Base-by-base conservation (phyloP, 2,329 filamentous ascomycete genomes). In the Ambrosiella cleistominuta region DNA sequence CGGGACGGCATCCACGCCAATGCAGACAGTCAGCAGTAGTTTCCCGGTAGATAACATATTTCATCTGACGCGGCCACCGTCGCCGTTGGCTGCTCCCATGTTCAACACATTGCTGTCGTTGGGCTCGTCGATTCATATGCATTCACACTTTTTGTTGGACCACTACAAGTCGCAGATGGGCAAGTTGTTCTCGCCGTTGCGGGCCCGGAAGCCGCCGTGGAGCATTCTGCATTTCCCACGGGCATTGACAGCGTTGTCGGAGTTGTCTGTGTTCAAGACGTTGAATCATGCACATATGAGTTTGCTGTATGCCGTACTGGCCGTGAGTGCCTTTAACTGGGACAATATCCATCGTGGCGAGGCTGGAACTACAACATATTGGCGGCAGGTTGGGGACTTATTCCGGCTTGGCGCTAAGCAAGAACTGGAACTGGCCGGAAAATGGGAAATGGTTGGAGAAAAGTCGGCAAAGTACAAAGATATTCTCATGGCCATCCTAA, bases 401-500 rank as follows among this genome's bases (percentile, higher is more conserved):
- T 62, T 15, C 35, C 39, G 9, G 69, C 69, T 57, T 63, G 67
- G 15, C 56, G 63, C 19, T 60, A 66, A 55, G 68, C 68, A 1
- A 63, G 65, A 15, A 60, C 65, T n/a, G 62, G 68, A 55, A 62
- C 65, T 36, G 62, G 64, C 36, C n/a, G 62, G 17, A 66, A 68
- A 63, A 61, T 71, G 2, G 58, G 64, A 44, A 65, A 63, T n/a
- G 67, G 67, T 35, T 68, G 69, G 51, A 54, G 66, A 17, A 58
- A 71, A 71, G 58, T 62, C 57, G 19, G 64, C 67, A 37, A 72
- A 72, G 60, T 73, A 73, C 60, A 73, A 72, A 61, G 66, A 66
- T 4, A 68, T 69, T 4, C 59, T 73, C 1, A 71, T 73, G 64
- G 69, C 70, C 0, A 64, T 73, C 2, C 63, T 72, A 7, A 70